Evolutionary conservation across 2,329 filamentous ascomycete species (phyloP).

Genomic region (Aphanoascus verrucosus): DNA sequence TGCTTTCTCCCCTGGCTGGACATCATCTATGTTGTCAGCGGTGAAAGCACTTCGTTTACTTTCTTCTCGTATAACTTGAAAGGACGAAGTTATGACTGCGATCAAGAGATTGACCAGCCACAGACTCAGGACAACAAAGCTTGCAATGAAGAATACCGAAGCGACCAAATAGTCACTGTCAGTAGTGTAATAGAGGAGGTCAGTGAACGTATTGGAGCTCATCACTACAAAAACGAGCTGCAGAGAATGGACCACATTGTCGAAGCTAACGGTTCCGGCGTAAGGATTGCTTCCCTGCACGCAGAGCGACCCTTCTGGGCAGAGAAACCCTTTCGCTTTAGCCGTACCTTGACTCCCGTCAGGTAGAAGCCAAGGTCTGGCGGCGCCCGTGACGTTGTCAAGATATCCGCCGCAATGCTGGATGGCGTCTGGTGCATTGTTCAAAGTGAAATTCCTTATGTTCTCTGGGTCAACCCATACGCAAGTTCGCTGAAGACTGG

Average conservation of each 20-base stretch:
- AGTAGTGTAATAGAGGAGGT: constrained; percentile 86
- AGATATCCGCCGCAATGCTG: constrained; percentile 83
- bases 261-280: constrained; percentile 81
- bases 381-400: constrained; percentile 45
- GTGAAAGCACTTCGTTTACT: constrained; percentile 91
- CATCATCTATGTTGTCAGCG: constrained; percentile 51
- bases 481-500: constrained; percentile 64
- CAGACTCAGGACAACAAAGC: constrained; percentile 82
- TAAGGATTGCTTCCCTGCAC: constrained; percentile 69
- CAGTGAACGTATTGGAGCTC: constrained; percentile 93
- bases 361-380: constrained; percentile 57
- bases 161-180: constrained; percentile 83
- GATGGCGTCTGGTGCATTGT: constrained; percentile 47
- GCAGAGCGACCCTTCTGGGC: constrained; percentile 72
- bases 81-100: constrained; percentile 95
- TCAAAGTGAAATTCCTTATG: constrained; percentile 31
- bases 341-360: constrained; percentile 44
- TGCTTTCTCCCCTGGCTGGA: constrained; percentile 31
- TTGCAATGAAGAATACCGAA: constrained; percentile 61
- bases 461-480: constrained; percentile 59
- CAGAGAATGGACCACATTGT: constrained; percentile 83
- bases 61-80: constrained; percentile 95
- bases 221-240: constrained; percentile 97
- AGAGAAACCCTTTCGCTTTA: constrained; percentile 70
- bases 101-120: constrained; percentile 94